These are phyloP conservation scores for Elymus sibiricus DNA, from an alignment of 176 grass and related monocot species.

Conservation along the genomic window DNA sequence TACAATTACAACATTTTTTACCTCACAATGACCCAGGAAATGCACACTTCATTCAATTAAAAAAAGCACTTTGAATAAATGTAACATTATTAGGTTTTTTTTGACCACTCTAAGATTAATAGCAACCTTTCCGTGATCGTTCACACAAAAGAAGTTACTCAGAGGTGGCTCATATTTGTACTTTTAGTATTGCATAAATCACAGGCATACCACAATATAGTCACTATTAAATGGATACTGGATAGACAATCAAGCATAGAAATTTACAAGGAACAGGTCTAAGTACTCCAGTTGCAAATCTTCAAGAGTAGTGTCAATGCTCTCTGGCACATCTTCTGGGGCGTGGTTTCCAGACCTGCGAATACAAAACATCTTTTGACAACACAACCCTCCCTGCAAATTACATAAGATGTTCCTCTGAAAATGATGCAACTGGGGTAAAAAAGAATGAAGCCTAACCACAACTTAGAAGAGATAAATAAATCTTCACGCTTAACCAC, in stretches of 20 bases:
- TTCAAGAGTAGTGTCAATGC: constrained; percentile 51
- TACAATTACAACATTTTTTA: neutral
- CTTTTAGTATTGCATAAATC: neutral
- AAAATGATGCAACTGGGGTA: neutral
- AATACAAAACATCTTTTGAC: neutral
- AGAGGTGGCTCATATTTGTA: neutral
- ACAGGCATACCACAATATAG: neutral
- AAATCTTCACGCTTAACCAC: constrained; percentile 56
- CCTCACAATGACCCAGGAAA: neutral
- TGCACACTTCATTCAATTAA: neutral
- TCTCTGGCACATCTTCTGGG: constrained; percentile 71
- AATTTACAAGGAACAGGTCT: constrained; percentile 78
- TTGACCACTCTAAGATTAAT: neutral
- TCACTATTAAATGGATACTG: neutral
- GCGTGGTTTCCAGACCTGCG: constrained; percentile 61
- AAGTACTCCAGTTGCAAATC: constrained; percentile 83
- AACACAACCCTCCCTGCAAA: neutral
- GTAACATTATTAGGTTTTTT: neutral
- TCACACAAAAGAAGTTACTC: neutral
- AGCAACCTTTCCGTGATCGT: neutral
- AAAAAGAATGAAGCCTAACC: constrained; percentile 19
- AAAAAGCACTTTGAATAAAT: too few relatives aligned
- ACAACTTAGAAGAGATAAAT: constrained; percentile 70
- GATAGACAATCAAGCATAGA: neutral
- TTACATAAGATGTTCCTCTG: neutral